Percentiles rank a stretch among this genome's conserved stretches.
These are phyloP conservation scores for Tanacetum coccineum DNA, from an alignment of 129 eudicot species.

Conservation along the genomic window DNA sequence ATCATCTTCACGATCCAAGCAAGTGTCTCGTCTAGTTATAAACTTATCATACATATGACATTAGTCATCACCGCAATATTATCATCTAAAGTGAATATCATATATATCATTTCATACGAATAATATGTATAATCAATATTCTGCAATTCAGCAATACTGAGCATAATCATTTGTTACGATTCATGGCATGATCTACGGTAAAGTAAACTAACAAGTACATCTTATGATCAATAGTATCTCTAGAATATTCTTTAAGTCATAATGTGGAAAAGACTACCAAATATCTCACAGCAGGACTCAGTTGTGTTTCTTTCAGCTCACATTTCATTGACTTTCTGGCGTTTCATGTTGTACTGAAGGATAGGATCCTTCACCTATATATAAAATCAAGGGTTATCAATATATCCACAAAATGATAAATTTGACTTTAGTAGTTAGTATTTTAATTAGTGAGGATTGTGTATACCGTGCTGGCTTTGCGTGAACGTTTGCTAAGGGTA, in stretches of 20 bases:
- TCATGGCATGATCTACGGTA: neutral
- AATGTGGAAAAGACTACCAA: conserved; percentile 10
- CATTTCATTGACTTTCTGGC: conserved; percentile 53
- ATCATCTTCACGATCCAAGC: neutral
- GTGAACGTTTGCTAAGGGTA: conserved; percentile 55
- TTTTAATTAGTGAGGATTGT: neutral
- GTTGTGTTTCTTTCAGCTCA: conserved; percentile 8
- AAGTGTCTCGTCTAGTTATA: no score
- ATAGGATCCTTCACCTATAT: conserved; percentile 88
- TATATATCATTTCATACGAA: neutral
- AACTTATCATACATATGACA: neutral
- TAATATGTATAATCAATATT: neutral
- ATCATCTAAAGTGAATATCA: neutral
- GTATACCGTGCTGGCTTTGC: conserved; percentile 92
- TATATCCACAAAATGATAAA: neutral
- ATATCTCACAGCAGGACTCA: conserved; percentile 10
- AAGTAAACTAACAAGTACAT: neutral
- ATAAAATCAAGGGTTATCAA: neutral
- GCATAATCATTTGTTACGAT: no score
- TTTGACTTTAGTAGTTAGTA: neutral
- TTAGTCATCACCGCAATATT: neutral
- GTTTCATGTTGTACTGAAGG: conserved; percentile 61
- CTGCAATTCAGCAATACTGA: neutral
- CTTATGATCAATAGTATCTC: neutral
- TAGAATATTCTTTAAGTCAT: conserved; percentile 6